Evolutionary conservation across 2,329 filamentous ascomycete species (phyloP).

Genomic region (Chaetomium globosum): DNA sequence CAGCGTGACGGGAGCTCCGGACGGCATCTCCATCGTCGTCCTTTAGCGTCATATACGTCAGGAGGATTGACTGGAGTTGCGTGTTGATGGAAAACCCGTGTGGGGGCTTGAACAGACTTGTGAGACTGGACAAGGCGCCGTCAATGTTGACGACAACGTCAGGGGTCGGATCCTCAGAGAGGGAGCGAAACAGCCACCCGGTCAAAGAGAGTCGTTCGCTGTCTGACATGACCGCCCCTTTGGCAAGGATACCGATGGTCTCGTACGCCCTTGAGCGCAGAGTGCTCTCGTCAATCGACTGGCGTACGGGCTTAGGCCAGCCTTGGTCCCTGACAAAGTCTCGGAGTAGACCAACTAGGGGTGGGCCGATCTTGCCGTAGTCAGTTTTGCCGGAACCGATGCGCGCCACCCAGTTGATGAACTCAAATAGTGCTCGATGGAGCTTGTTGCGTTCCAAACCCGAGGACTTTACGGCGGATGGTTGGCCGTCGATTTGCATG

Average conservation of each 20-base stretch:
- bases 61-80: constrained; percentile 58
- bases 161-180: constrained; percentile 75
- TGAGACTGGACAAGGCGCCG: constrained; percentile 78
- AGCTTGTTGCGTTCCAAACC: constrained; percentile 78
- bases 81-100: constrained; percentile 39
- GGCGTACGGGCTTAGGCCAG: constrained; percentile 66
- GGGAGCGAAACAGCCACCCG: constrained; percentile 78
- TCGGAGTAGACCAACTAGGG: constrained; percentile 68
- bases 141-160: constrained; percentile 86
- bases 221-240: constrained; percentile 61
- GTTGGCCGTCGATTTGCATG: constrained; percentile 35
- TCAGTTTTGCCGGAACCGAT: constrained; percentile 63
- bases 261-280: constrained; percentile 85
- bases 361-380: constrained; percentile 66
- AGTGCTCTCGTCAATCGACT: constrained; percentile 61
- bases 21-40: constrained; percentile 55
- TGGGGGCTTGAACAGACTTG: constrained; percentile 48
- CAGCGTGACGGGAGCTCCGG: constrained; percentile 78
- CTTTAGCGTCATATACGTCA: constrained; percentile 65
- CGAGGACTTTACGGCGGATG: constrained; percentile 45
- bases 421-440: constrained; percentile 79
- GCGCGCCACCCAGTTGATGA: constrained; percentile 82
- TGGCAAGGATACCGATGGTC: constrained; percentile 79
- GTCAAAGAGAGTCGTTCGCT: constrained; percentile 59
- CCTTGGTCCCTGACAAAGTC: constrained; percentile 78